These are phyloP conservation scores for Neostapfia colusana DNA, from an alignment of 176 grass and related monocot genomes.

Conservation along the genomic window DNA sequence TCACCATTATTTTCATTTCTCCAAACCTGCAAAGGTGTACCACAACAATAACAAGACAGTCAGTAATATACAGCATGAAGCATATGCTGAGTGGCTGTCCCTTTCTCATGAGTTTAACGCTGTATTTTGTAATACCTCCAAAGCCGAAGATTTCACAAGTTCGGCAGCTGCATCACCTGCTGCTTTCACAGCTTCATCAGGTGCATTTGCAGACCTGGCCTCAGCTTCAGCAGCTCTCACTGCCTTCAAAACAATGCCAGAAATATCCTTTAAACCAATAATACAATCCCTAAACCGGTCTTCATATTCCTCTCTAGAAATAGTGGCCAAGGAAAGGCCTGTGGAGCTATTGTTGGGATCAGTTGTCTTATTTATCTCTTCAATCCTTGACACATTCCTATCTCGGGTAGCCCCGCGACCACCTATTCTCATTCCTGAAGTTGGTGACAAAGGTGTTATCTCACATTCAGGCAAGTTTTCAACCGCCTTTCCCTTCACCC, in stretches of 20 bases:
- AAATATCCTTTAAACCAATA: slow-evolving; percentile 95
- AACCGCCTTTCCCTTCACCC: slow-evolving; percentile 59
- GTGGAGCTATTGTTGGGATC: slow-evolving; percentile 43
- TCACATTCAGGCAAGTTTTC: slow-evolving; percentile 66
- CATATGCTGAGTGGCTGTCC: neutral
- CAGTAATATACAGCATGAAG: slow-evolving; percentile 11
- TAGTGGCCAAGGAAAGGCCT: neutral
- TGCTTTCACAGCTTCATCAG: slow-evolving; percentile 86
- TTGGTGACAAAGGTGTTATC: slow-evolving; percentile 52
- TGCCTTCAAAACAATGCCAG: slow-evolving; percentile 85
- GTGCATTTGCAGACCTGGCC: slow-evolving; percentile 76
- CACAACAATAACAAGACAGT: neutral
- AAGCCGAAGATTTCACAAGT: slow-evolving; percentile 87
- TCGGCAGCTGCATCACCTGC: slow-evolving; percentile 97
- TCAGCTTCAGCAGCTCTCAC: slow-evolving; percentile 86
- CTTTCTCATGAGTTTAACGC: slow-evolving; percentile 7
- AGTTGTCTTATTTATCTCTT: slow-evolving; percentile 51
- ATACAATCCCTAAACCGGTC: slow-evolving; percentile 84
- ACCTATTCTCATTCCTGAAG: slow-evolving; percentile 53
- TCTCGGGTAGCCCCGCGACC: slow-evolving; percentile 47
- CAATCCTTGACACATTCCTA: slow-evolving; percentile 35
- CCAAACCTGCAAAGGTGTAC: slow-evolving; percentile 66
- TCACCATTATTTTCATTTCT: slow-evolving; percentile 70
- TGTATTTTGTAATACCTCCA: slow-evolving; percentile 56
- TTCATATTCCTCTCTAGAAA: slow-evolving; percentile 66